Evolutionary conservation across 2,329 filamentous ascomycete genomes (phyloP).

Genomic region (Pleoardoris graminearum): DNA sequence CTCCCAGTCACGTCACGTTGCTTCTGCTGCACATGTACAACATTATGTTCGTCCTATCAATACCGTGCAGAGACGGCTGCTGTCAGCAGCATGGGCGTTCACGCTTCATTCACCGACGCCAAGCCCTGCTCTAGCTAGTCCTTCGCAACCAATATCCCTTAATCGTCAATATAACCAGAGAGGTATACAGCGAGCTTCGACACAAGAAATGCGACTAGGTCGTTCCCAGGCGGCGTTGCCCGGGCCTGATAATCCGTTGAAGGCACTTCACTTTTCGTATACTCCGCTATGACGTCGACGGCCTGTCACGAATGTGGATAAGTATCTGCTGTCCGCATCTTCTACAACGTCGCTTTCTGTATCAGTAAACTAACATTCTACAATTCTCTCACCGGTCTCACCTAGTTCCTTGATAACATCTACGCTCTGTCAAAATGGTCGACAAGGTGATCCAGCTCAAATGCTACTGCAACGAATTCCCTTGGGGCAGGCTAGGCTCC

Average conservation of each 20-base stretch:
- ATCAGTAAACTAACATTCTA: background rate
- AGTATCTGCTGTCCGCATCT: slow-evolving; percentile 7
- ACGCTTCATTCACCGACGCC: background rate
- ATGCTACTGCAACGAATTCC: slow-evolving; percentile 64
- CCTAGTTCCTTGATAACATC: background rate
- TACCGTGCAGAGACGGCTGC: background rate
- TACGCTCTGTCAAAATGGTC: slow-evolving; percentile 45
- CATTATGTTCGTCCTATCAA: background rate
- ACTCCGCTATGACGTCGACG: slow-evolving; percentile 38
- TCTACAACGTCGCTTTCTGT: background rate
- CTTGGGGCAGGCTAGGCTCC: slow-evolving; percentile 71
- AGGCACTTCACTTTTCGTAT: slow-evolving; percentile 9
- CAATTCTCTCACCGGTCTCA: background rate
- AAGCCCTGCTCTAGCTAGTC: background rate
- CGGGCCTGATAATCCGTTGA: background rate
- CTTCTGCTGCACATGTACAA: background rate
- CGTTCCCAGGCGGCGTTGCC: background rate
- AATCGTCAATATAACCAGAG: background rate
- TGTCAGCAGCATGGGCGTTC: slow-evolving; percentile 6
- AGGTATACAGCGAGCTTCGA: background rate
- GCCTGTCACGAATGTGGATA: slow-evolving; percentile 25
- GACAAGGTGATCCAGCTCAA: slow-evolving; percentile 58
- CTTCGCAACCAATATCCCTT: background rate
- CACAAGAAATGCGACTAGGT: background rate
- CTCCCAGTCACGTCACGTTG: background rate